Conservation (phyloP, 1,284 basidiomycete species). For the Puccinia horiana region DNA sequence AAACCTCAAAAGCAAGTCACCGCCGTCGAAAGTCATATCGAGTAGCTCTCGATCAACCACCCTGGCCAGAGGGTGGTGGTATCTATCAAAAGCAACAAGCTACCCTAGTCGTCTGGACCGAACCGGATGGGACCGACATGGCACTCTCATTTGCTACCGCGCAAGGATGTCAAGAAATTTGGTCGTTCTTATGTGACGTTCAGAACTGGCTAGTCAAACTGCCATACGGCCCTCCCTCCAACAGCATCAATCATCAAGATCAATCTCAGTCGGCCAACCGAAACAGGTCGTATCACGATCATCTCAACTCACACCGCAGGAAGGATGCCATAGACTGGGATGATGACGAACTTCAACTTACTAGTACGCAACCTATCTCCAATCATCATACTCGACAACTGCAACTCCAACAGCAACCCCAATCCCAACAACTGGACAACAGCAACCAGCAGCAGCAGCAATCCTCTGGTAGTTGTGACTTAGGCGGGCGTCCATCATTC, state of each 20-base stretch:
- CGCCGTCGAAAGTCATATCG: slow-evolving; percentile 26
- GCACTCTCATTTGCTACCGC: slow-evolving; percentile 96
- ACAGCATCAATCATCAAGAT: not conserved
- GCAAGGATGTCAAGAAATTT: slow-evolving; percentile 92
- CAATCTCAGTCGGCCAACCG: not conserved
- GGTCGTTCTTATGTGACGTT: slow-evolving; percentile 95
- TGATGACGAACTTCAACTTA: slow-evolving; percentile 29
- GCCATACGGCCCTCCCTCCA: slow-evolving; percentile 53
- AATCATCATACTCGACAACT: slow-evolving; percentile 36
- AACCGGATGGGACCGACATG: slow-evolving; percentile 89
- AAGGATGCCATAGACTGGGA: slow-evolving; percentile 40
- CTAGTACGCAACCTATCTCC: slow-evolving; percentile 25
- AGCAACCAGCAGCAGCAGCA: not conserved
- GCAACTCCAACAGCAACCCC: slow-evolving; percentile 10
- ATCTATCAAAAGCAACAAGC: slow-evolving; percentile 50
- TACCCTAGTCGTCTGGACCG: slow-evolving; percentile 98
- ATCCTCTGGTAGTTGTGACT: not conserved
- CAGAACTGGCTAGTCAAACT: slow-evolving; percentile 69
- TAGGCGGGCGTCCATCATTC: not conserved
- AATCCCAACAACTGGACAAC: slow-evolving; percentile 1
- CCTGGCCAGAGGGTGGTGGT: slow-evolving; percentile 47
- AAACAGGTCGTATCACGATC: slow-evolving; percentile 23
- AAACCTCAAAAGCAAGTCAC: not conserved
- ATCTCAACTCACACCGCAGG: slow-evolving; percentile 15
- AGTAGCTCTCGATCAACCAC: not conserved